phyloP scores from a whole-genome alignment of 192 early-diverging fungal species.

The Rhizoclosmatium globosum region DNA sequence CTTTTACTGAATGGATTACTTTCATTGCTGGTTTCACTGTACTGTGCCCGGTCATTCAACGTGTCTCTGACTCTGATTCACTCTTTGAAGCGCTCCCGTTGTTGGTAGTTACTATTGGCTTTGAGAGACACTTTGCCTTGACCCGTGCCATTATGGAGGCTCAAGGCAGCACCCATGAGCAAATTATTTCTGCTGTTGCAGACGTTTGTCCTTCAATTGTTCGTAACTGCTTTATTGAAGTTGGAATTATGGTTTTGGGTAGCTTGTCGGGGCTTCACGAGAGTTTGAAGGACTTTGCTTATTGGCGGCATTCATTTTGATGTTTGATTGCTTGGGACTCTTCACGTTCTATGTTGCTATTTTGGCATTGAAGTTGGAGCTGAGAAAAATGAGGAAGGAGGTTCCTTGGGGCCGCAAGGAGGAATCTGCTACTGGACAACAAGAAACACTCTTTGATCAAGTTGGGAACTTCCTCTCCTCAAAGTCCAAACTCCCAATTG shows the following conservation, averaged over 20 bases:
- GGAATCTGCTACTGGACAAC: not conserved
- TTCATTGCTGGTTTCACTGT: constrained; percentile 46
- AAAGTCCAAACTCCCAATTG: constrained; percentile 24
- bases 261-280: constrained; percentile 56
- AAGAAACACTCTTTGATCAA: constrained; percentile 14
- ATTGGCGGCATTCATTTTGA: constrained; percentile 78
- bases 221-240: constrained; percentile 85
- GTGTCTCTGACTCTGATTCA: constrained; percentile 42
- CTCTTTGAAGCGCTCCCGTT: constrained; percentile 87
- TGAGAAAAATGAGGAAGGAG: constrained; percentile 30
- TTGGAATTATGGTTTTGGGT: constrained; percentile 77
- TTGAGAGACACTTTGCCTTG: constrained; percentile 85
- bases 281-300: constrained; percentile 83
- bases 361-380: constrained; percentile 87
- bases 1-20: constrained; percentile 47
- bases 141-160: constrained; percentile 79
- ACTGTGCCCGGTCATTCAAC: constrained; percentile 39
- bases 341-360: constrained; percentile 89
- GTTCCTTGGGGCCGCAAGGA: constrained; percentile 7
- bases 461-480: constrained; percentile 18
- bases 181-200: constrained; percentile 72
- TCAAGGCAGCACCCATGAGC: constrained; percentile 46
- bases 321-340: constrained; percentile 83
- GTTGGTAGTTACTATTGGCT: constrained; percentile 89
- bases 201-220: constrained; percentile 69